Conservation (phyloP, 2,329 filamentous ascomycete species). For the Drechslerella coelobrocha region DNA sequence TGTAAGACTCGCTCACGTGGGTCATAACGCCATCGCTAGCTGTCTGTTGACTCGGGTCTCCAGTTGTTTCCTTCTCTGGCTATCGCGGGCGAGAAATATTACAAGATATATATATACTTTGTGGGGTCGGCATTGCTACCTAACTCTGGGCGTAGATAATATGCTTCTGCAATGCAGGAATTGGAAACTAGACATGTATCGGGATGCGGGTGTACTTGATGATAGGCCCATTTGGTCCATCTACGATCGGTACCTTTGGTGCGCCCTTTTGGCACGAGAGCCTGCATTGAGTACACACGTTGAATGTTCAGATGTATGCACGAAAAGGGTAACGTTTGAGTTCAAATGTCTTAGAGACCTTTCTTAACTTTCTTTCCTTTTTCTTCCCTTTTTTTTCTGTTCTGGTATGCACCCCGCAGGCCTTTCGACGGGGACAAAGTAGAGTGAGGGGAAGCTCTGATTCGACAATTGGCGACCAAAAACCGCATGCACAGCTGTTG, state of each 20-base stretch:
- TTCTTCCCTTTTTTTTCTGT: neutral
- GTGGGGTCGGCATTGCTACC: constrained; percentile 2
- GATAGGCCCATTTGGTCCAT: constrained; percentile 26
- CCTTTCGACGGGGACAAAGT: neutral
- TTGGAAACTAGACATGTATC: neutral
- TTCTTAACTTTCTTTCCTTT: neutral
- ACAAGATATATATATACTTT: no score
- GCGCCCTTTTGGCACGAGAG: constrained; percentile 25
- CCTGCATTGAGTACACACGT: neutral
- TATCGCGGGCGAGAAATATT: neutral
- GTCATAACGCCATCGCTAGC: neutral
- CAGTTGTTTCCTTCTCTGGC: neutral
- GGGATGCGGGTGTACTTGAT: neutral
- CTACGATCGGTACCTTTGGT: constrained; percentile 49
- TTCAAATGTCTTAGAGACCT: constrained; percentile 44
- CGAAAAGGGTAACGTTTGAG: constrained; percentile 42
- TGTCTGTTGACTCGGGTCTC: neutral
- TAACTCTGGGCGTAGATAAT: neutral
- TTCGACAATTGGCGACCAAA: constrained; percentile 49
- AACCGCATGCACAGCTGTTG: neutral
- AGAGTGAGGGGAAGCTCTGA: constrained; percentile 28
- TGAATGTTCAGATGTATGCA: constrained; percentile 16
- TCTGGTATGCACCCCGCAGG: constrained; percentile 8
- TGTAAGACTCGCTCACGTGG: no score
- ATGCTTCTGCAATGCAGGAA: constrained; percentile 7